Evolutionary conservation across 225 moss, liverwort and hornwort genomes (phyloP), one percentile per base, ranked within the genome.

Genomic region (Marchantia polymorpha): DNA sequence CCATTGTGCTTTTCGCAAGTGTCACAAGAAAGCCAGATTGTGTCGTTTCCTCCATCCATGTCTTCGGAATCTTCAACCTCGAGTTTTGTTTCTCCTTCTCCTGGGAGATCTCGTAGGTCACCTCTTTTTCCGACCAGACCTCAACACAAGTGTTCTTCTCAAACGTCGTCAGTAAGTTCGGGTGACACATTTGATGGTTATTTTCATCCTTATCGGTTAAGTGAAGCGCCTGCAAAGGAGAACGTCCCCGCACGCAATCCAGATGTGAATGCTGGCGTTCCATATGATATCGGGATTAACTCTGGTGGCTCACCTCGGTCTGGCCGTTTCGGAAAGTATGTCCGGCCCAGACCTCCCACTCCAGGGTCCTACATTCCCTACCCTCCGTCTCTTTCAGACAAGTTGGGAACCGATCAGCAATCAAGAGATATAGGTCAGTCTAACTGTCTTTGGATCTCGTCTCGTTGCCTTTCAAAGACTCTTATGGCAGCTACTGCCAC

Each of bases 371-470:
- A 78, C 54, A 72, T 74, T 69, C 51, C 77, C 52, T 58, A 73
- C 77, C 80, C 86, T 52, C 80, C 83, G 39, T 76, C 74, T 23
- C 71, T 64, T 31, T 74, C 63, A 78, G 80, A 73, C 56, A 74
- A 81, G 76, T 68, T 67, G 63, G 82, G 76, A 85, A 77, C 74
- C 54, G 74, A 86, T 55, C 86, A 83, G 73, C 83, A 81, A 81
- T 75, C 78, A 52, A 52, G 61, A 13, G 86, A 83, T 68, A 72
- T 76, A 54, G 86, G 83, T 86, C 63, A 86, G 82, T 80, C 67
- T 27, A 69, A 49, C 51, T 50, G 74, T 75, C 46, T 69, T 64
- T 56, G 74, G 49, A 52, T 78, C 31, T 78, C 19, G 68, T 69
- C 1, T 50, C 53, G 46, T 54, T 68, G 55, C 52, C 68, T 55